Conservation (phyloP, 768 basidiomycete species). For the Amanita jacksonii region DNA sequence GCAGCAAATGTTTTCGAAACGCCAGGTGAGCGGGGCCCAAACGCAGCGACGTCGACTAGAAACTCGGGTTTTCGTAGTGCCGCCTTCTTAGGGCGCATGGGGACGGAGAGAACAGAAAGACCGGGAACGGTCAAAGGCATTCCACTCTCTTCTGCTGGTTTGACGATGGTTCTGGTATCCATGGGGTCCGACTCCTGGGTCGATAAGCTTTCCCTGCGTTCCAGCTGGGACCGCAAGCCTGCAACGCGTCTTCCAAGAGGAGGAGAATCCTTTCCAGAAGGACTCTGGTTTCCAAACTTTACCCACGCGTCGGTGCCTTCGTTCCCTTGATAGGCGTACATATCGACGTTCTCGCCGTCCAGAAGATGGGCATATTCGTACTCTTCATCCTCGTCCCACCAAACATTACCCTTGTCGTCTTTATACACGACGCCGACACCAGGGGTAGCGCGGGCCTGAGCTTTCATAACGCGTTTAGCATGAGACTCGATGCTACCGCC, state of each 20-base stretch:
- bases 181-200: constrained; percentile 2
- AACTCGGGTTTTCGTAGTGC: constrained; percentile 25
- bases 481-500: constrained; percentile 53
- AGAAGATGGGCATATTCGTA: constrained; percentile 60
- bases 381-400: constrained; percentile 67
- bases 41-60: constrained; percentile 27
- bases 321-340: constrained; percentile 19
- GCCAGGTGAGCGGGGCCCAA: constrained; percentile 19
- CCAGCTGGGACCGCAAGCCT: no score
- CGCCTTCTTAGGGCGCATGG: constrained; percentile 24
- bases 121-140: constrained; percentile 24
- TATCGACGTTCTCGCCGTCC: constrained; percentile 22
- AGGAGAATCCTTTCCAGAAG: constrained; percentile 17
- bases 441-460: constrained; percentile 39
- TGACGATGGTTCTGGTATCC: not conserved
- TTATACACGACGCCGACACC: constrained; percentile 45
- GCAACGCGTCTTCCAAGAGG: no score
- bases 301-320: constrained; percentile 24
- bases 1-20: constrained; percentile 6
- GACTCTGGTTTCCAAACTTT: constrained; percentile 24
- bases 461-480: constrained; percentile 42
- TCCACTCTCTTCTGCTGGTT: constrained; percentile 16
- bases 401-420: constrained; percentile 52
- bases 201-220: constrained; percentile 1
- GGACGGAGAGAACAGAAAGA: constrained; percentile 27